Conservation (phyloP, 225 moss, liverwort and hornwort genomes). For the Asterella californica region DNA sequence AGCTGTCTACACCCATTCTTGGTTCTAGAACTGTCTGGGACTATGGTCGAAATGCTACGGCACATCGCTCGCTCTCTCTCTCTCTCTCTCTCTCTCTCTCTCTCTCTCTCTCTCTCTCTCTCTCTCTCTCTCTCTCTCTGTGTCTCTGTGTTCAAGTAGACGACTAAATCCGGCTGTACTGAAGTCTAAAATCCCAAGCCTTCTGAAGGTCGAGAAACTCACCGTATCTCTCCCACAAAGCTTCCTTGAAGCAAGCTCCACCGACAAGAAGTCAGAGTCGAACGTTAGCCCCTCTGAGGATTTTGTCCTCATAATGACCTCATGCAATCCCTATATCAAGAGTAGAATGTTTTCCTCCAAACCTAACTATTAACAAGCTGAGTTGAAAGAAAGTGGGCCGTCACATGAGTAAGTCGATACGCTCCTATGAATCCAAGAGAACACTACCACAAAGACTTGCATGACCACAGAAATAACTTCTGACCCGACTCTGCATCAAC, state of each 20-base stretch:
- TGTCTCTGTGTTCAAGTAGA: not conserved
- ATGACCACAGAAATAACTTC: not conserved
- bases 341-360: not conserved
- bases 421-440: not conserved
- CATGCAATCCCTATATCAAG: not conserved
- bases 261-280: not conserved
- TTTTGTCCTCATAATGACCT: not conserved
- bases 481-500: slow-evolving; percentile 9
- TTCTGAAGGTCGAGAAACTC: not conserved
- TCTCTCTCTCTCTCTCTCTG: not conserved
- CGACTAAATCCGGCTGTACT: not conserved
- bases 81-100: not conserved
- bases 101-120: not conserved
- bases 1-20: too few relatives aligned
- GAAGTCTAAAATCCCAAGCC: not conserved
- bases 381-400: not conserved
- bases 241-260: slow-evolving; percentile 1
- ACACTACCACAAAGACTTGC: not conserved
- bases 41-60: too few relatives aligned
- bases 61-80: too few relatives aligned
- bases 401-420: not conserved
- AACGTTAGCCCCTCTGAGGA: not conserved
- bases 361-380: not conserved
- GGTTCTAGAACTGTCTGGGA: too few relatives aligned
- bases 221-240: not conserved